Conservation (phyloP, 331 rosid genomes). For the Acacia concinna region DNA sequence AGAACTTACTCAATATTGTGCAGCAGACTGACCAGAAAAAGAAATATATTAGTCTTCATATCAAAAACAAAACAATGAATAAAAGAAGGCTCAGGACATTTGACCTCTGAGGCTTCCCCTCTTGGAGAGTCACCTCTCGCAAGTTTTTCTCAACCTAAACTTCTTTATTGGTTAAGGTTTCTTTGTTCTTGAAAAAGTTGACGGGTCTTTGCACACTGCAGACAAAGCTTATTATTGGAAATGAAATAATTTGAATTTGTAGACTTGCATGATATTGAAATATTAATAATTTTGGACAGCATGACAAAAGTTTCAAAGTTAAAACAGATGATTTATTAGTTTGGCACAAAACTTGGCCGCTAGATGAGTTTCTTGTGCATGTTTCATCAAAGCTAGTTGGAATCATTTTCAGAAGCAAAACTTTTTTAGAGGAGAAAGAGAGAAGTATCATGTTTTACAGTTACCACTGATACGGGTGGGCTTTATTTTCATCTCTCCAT, state of each 20-base stretch:
- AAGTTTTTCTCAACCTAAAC: background rate
- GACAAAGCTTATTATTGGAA: background rate
- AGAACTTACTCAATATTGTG: conserved; percentile 7
- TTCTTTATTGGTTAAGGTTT: background rate
- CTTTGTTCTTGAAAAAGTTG: background rate
- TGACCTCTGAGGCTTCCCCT: conserved; percentile 10
- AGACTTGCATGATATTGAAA: background rate
- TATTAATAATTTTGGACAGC: no score
- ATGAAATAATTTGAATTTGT: background rate
- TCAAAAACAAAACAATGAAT: background rate
- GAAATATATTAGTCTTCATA: background rate
- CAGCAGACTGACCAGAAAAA: background rate
- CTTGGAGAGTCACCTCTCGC: background rate
- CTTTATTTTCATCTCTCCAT: background rate
- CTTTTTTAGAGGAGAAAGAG: background rate
- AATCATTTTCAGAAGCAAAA: background rate
- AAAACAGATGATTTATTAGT: no score
- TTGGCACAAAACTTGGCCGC: no score
- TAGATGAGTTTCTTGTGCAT: background rate
- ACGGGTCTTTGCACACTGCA: background rate
- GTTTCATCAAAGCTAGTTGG: background rate
- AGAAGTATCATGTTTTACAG: background rate
- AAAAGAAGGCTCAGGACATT: background rate
- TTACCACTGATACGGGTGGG: background rate
- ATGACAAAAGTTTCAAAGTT: no score